Evolutionary conservation across 495 filamentous ascomycete species (phyloP).

Genomic region (Aspergillus mulundensis): DNA sequence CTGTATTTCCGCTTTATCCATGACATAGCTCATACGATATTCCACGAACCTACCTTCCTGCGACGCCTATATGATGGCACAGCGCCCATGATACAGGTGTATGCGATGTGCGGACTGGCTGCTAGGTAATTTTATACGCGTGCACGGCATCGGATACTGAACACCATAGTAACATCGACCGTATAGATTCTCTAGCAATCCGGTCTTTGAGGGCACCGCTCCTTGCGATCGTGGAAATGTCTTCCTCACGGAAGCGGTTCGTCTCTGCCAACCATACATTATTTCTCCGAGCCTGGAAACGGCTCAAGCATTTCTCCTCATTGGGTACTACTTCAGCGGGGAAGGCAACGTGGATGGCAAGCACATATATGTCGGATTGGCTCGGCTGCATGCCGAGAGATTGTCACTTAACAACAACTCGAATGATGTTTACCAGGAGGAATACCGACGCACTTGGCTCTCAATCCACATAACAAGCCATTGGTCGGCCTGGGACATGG

Average conservation of each 20-base stretch:
- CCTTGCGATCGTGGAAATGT: slow-evolving; percentile 17
- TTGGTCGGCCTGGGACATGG: slow-evolving; percentile 22
- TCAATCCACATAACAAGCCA: slow-evolving; percentile 20
- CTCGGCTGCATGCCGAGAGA: slow-evolving; percentile 21
- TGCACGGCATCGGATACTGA: neutral
- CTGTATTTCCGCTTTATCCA: slow-evolving; percentile 27
- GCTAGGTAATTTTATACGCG: slow-evolving; percentile 14
- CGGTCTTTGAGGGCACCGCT: slow-evolving; percentile 6
- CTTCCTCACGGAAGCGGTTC: slow-evolving; percentile 11
- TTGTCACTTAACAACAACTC: neutral
- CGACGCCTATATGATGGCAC: slow-evolving; percentile 15
- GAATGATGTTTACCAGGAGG: slow-evolving; percentile 14
- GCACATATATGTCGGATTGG: slow-evolving; percentile 23
- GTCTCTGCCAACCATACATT: slow-evolving; percentile 9
- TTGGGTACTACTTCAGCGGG: slow-evolving; percentile 20
- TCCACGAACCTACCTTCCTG: slow-evolving; percentile 22
- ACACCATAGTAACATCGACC: neutral
- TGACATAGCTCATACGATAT: slow-evolving; percentile 24
- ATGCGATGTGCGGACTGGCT: slow-evolving; percentile 24
- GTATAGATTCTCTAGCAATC: slow-evolving; percentile 18
- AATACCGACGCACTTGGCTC: slow-evolving; percentile 20
- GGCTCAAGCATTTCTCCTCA: slow-evolving; percentile 18
- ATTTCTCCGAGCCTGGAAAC: slow-evolving; percentile 19
- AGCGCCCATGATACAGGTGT: slow-evolving; percentile 17
- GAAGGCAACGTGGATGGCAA: slow-evolving; percentile 19